Base-by-base conservation (phyloP, 1,284 basidiomycete genomes). In the Irpex rosettiformis region DNA sequence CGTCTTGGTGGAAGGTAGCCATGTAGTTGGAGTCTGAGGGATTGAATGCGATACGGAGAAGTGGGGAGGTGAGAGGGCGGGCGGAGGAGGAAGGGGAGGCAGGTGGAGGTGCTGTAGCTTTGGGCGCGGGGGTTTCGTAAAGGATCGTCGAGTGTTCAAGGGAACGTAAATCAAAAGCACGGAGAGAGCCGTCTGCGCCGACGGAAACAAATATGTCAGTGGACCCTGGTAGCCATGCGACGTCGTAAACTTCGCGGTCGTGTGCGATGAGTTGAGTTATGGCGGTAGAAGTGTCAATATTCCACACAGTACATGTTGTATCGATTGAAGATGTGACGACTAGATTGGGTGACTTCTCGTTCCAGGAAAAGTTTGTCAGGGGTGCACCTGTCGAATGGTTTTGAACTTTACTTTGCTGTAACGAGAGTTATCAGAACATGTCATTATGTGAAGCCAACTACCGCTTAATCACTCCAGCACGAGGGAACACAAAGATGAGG, bases 191-290 rank as follows among this genome's bases (percentile, higher is more conserved):
- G 70, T 99, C 97, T 11, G 96, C 97, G 24, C 97, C 97, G 21
- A 99, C 97, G 13, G 94, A 96, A 30, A 98, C 96, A 73, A 99
- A 99, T 64, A 98, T 96, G 72, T 99, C 96, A 3, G 93, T 92
- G 10, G 93, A 96, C n/a, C 89, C 86, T 1, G 97, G 97, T n/a
- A 98, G 85, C 96, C 97, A 98, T 43, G 94, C 95, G 53, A 96
- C 94, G 69, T 96, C 94, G 74, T 95, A 96, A 4, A 99, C 97
- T 72, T 98, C 97, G 52, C 94, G 86, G 79, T 99, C 97, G 77
- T 99, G 97, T 0, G 97, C 97, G 71, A 96, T 96, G 65, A 96
- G 85, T 73, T 99, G 97, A 1, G 97, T 99, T 68, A 99, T 86
- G 13, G 97, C 96, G n/a, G 91, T 89, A 18, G 88, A 86, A 1